Evolutionary conservation across 2,329 filamentous ascomycete genomes (phyloP).

Genomic region (Trichothecium roseum): DNA sequence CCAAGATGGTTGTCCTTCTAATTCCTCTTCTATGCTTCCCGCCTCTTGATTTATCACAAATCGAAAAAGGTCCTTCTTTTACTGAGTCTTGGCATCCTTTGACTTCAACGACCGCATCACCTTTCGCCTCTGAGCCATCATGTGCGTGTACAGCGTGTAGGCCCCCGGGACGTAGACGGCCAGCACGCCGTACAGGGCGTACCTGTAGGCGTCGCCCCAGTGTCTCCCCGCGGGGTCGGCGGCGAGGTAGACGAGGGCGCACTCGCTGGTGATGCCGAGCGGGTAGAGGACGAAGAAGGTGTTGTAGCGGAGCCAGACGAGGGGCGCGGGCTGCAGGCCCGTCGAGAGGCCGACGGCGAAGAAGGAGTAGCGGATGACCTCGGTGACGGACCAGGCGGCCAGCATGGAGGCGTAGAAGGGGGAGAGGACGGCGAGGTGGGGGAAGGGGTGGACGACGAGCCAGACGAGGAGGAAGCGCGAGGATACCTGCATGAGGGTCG

Average conservation of each 20-base stretch:
- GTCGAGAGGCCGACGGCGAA: slow-evolving; percentile 63
- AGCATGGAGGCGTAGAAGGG: slow-evolving; percentile 69
- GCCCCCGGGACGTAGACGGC: slow-evolving; percentile 71
- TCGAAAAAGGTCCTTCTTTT: no score
- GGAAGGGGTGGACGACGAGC: slow-evolving; percentile 69
- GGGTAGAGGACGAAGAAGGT: slow-evolving; percentile 92
- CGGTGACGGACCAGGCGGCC: slow-evolving; percentile 78
- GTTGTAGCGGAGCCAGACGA: slow-evolving; percentile 83
- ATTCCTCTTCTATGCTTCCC: slow-evolving; percentile 1
- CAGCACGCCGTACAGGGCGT: slow-evolving; percentile 53
- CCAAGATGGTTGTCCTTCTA: neutral
- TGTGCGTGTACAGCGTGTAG: slow-evolving; percentile 87
- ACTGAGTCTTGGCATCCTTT: slow-evolving; percentile 24
- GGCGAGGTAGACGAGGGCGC: slow-evolving; percentile 64
- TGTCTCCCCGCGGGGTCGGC: slow-evolving; percentile 49
- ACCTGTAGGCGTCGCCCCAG: slow-evolving; percentile 40
- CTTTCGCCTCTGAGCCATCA: slow-evolving; percentile 84
- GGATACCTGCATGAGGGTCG: slow-evolving; percentile 83
- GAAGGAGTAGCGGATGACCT: slow-evolving; percentile 88
- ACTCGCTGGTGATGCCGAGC: slow-evolving; percentile 81
- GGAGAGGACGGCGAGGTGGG: slow-evolving; percentile 43
- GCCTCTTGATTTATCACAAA: no score
- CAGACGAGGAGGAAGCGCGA: slow-evolving; percentile 84
- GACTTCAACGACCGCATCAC: slow-evolving; percentile 55
- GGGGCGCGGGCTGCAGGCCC: slow-evolving; percentile 47